Percentiles rank a stretch among this genome's conserved stretches.
Conservation (phyloP, 2,329 filamentous ascomycete species). For the Ceratocystis lukuohia region DNA sequence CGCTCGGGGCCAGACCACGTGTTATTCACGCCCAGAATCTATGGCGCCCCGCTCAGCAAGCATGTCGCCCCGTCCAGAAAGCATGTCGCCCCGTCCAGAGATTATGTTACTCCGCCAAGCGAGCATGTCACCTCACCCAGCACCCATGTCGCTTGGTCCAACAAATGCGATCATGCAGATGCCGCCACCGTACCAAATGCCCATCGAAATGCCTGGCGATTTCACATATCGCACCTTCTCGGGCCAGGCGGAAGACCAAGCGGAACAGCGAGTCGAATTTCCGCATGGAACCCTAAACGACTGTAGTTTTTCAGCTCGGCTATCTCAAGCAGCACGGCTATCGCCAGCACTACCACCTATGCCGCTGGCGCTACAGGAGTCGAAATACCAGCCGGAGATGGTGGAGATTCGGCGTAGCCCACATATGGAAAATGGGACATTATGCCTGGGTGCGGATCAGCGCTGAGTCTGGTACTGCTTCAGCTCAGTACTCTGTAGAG, state of each 20-base stretch:
- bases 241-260: background rate
- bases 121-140: constrained; percentile 4
- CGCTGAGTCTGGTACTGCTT: background rate
- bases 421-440: background rate
- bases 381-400: background rate
- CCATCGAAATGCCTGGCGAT: background rate
- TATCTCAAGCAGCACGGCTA: background rate
- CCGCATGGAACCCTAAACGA: background rate
- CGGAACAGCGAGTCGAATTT: background rate
- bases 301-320: background rate
- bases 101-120: too few relatives aligned
- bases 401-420: background rate
- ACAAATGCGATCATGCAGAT: too few relatives aligned
- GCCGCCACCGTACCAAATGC: background rate
- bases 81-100: background rate
- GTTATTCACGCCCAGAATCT: background rate
- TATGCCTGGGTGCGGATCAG: background rate
- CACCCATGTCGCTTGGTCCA: background rate
- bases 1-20: constrained; percentile 4
- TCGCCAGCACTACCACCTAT: background rate
- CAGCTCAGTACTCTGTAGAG: background rate
- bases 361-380: background rate
- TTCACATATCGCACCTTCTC: background rate
- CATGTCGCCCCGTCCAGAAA: background rate
- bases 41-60: background rate